phyloP scores from a whole-genome alignment of 2,329 filamentous ascomycete species.

The Monosporascus cannonballus region DNA sequence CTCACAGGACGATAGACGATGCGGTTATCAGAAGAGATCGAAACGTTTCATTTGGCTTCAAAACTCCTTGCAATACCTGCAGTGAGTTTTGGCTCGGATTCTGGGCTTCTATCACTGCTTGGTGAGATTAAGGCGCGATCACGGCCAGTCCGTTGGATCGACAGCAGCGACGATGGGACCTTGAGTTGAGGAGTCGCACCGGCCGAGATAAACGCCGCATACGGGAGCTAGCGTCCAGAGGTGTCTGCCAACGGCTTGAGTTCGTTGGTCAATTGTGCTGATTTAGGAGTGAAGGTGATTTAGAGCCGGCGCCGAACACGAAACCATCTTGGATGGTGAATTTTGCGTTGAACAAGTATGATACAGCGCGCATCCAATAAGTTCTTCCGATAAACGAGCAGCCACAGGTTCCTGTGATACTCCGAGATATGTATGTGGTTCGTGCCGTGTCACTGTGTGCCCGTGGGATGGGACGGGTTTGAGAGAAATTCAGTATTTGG shows the following conservation, averaged over 20 bases:
- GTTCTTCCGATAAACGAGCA: conserved; percentile 19
- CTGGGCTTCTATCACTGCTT: background rate
- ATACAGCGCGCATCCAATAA: conserved; percentile 16
- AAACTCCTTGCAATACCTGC: background rate
- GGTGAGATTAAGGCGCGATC: background rate
- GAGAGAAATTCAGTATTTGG: conserved; percentile 1
- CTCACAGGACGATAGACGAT: background rate
- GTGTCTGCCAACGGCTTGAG: background rate
- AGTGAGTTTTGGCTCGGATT: background rate
- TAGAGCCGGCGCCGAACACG: conserved; percentile 2
- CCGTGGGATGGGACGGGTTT: conserved; percentile 1
- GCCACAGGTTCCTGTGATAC: conserved; percentile 15
- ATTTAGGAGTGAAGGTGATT: background rate
- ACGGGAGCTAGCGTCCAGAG: conserved; percentile 3
- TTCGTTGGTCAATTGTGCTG: conserved; percentile 1
- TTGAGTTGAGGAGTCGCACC: background rate
- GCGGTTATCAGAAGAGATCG: background rate
- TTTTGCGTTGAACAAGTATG: conserved; percentile 9
- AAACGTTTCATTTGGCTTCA: background rate
- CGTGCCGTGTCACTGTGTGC: conserved; percentile 14
- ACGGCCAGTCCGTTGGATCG: background rate
- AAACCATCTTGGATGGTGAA: conserved; percentile 10
- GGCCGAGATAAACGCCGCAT: conserved; percentile 6
- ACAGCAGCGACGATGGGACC: background rate
- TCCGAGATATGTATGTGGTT: conserved; percentile 5